Conservation (phyloP, 1,284 basidiomycete species). For the Tremellales sp. region DNA sequence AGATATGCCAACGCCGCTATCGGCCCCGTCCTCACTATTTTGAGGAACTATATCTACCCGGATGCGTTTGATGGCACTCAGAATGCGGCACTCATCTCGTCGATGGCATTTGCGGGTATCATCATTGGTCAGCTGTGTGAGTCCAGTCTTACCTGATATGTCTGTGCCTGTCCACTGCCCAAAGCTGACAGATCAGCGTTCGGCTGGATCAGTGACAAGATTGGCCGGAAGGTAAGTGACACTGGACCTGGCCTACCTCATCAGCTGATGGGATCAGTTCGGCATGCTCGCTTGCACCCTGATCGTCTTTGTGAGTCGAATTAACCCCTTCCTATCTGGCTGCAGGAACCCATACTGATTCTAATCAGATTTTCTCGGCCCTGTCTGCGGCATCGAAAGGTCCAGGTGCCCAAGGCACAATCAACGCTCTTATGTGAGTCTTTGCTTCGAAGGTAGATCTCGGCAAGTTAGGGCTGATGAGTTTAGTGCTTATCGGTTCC, state of each 20-base stretch:
- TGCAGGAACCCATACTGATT: no score
- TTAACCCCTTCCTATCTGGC: no score
- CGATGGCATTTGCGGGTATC: slow-evolving; percentile 72
- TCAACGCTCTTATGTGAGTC: slow-evolving; percentile 43
- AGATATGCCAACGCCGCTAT: slow-evolving; percentile 77
- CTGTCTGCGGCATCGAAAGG: slow-evolving; percentile 81
- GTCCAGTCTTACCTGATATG: not conserved
- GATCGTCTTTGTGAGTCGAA: slow-evolving; percentile 73
- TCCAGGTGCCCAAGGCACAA: slow-evolving; percentile 58
- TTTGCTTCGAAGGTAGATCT: not conserved
- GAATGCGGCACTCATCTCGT: slow-evolving; percentile 60
- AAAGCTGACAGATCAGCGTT: slow-evolving; percentile 38
- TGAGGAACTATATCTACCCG: slow-evolving; percentile 62
- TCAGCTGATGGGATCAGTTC: slow-evolving; percentile 50
- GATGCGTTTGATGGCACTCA: slow-evolving; percentile 55
- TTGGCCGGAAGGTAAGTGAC: slow-evolving; percentile 87
- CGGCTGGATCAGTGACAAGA: slow-evolving; percentile 71
- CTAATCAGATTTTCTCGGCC: slow-evolving; percentile 65
- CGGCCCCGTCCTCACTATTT: slow-evolving; percentile 55
- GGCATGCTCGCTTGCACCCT: slow-evolving; percentile 60
- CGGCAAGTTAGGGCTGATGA: not conserved
- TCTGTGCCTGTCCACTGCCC: no score
- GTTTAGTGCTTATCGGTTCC: slow-evolving; percentile 74
- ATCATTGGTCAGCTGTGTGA: slow-evolving; percentile 56
- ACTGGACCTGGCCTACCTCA: slow-evolving; percentile 48